Conservation (phyloP, 768 basidiomycete genomes). For the Panellus pusillus region DNA sequence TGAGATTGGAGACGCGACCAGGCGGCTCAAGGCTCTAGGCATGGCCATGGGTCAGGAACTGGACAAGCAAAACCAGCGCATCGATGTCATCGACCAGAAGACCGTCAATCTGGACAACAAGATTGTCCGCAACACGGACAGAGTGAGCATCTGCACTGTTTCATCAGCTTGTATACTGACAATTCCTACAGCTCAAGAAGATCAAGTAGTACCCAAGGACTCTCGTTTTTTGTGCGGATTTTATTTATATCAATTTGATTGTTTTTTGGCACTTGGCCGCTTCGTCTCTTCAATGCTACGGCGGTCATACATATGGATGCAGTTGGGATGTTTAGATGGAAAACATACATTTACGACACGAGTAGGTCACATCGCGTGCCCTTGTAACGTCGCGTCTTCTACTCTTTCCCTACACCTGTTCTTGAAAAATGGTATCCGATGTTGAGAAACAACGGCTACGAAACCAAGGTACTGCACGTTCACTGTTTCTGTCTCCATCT, state of each 20-base stretch:
- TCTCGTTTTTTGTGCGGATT: not conserved
- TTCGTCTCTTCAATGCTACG: not conserved
- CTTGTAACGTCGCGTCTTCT: not conserved
- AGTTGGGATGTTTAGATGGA: too few species aligned
- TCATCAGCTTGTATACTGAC: constrained; percentile 2
- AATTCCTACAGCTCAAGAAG: constrained; percentile 50
- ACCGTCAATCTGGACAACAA: constrained; percentile 71
- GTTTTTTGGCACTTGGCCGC: not conserved
- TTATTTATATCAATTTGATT: not conserved
- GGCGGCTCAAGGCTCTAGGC: constrained; percentile 76
- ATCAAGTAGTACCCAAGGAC: constrained; percentile 44
- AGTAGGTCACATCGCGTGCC: too few species aligned
- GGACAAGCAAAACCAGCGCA: constrained; percentile 78
- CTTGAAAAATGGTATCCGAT: constrained; percentile 26
- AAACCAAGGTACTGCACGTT: constrained; percentile 24
- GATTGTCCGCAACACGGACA: constrained; percentile 80
- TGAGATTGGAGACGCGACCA: constrained; percentile 78
- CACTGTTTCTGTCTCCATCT: too few species aligned
- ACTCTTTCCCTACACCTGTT: not conserved
- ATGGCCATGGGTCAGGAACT: constrained; percentile 87
- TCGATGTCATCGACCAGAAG: constrained; percentile 78
- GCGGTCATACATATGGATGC: too few species aligned
- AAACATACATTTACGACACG: too few species aligned
- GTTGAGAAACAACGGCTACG: constrained; percentile 35
- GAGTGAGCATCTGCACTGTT: constrained; percentile 45